A percentile compares a stretch with the other conserved stretches of the same genome.
These are phyloP conservation scores for Chaetomium tenue DNA, from an alignment of 495 filamentous ascomycete species.

Conservation along the genomic window DNA sequence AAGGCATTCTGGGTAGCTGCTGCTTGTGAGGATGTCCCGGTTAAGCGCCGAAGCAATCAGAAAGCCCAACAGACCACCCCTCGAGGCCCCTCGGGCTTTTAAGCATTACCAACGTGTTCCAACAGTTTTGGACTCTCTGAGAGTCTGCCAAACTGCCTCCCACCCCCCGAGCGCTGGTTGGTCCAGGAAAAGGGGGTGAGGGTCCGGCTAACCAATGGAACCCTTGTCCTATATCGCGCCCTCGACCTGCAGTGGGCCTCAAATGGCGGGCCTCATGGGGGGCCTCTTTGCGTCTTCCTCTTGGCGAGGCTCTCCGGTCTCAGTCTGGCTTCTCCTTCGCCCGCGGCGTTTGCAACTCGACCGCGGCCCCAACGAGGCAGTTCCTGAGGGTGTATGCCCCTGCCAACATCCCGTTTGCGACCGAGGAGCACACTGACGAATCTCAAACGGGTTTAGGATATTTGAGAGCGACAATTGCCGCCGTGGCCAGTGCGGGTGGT, in stretches of 20 bases:
- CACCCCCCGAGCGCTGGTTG: neutral
- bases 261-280: neutral
- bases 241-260: conserved; percentile 4
- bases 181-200: neutral
- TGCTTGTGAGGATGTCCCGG: neutral
- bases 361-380: neutral
- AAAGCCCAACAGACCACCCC: neutral
- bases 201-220: conserved; percentile 7
- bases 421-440: neutral
- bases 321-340: neutral
- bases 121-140: neutral
- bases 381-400: neutral
- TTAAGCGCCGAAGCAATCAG: conserved; percentile 1
- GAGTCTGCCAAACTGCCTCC: neutral
- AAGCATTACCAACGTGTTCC: neutral
- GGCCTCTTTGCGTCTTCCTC: neutral
- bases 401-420: neutral
- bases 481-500: conserved; percentile 2
- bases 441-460: conserved; percentile 10
- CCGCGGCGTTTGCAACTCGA: neutral
- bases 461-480: neutral
- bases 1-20: neutral
- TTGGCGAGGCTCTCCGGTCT: neutral
- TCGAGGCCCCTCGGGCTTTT: neutral
- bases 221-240: neutral